Base-by-base conservation (phyloP, 768 basidiomycete genomes). In the Coprinopsis sp. region DNA sequence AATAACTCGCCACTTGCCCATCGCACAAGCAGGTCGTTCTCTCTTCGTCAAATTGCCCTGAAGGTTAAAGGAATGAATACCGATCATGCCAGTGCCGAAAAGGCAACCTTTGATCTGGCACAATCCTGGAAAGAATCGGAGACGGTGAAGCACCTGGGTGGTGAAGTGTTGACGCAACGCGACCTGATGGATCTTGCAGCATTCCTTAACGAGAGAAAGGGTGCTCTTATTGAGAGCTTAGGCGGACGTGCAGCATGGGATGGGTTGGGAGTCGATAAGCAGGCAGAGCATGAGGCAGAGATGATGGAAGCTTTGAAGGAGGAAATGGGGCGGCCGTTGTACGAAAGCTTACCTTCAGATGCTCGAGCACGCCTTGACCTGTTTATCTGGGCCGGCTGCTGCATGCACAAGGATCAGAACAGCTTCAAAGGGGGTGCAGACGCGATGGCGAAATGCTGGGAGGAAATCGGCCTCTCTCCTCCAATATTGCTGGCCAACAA, bases 331-430 rank as follows among this genome's bases (percentile, higher is more conserved):
- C 44, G 53, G 43, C 48, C 52, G 34, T 56, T 36, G 22, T 62
- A 57, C 44, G 53, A 58, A 3, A 12, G 14, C 10, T 37, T 64
- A 13, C 37, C 53, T 16, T 45, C 49, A n/a, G 48, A 41, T 19
- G 58, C 61, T 24, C 45, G 49, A 34, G 38, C 38, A 23, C 22
- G 21, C 6, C 13, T 62, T 0, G 43, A 59, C 10, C 52, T 68
- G 1, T 70, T 70, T 48, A 47, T 71, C 6, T 65, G 61, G 59
- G 64, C 51, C 19, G 67, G 66, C 1, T 71, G 69, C 50, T 64
- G 62, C 36, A 67, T 66, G 63, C 69, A 71, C 53, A 70, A 70
- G 50, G 67, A 69, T 21, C 53, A 56, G 33, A 71, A 70, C 43
- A 51, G 54, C 8, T 52, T 66, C 36, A 64, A 65, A 37, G 64